Percentiles rank a stretch among this genome's conserved stretches.
Evolutionary conservation across 2,329 filamentous ascomycete species (phyloP).

Genomic region (Acrodontium crateriforme): DNA sequence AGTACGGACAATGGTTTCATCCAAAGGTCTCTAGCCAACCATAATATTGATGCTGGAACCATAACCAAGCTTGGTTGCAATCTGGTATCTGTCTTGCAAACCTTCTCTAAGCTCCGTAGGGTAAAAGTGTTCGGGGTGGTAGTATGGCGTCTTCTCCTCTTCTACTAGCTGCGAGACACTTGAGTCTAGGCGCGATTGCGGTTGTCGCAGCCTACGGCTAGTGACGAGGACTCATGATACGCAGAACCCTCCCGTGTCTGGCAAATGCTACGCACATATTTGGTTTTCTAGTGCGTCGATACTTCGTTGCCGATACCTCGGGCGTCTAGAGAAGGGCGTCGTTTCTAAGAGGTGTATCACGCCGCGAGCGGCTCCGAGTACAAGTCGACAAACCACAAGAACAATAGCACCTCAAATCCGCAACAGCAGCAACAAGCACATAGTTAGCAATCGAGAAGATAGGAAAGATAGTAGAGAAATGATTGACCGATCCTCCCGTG

Average conservation of each 20-base stretch:
- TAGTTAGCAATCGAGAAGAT: no score
- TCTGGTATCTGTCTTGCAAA: slow-evolving; percentile 2
- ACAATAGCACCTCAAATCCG: no score
- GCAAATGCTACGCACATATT: background rate
- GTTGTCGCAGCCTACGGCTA: background rate
- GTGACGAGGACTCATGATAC: background rate
- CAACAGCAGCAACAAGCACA: no score
- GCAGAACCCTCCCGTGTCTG: background rate
- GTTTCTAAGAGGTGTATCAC: no score
- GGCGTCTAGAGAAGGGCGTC: no score
- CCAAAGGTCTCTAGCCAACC: slow-evolving; percentile 3
- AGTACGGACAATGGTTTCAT: background rate
- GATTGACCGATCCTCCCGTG: no score
- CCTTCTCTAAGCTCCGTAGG: slow-evolving; percentile 2
- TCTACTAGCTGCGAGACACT: slow-evolving; percentile 1
- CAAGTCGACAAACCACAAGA: no score
- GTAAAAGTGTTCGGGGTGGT: slow-evolving; percentile 1
- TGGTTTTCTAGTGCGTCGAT: no score
- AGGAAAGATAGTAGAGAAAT: no score
- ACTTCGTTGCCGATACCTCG: no score
- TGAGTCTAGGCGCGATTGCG: background rate
- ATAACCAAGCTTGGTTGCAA: slow-evolving; percentile 3
- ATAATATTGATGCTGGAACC: slow-evolving; percentile 4
- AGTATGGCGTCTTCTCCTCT: slow-evolving; percentile 1
- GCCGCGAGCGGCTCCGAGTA: no score